Base-by-base conservation (phyloP, 176 grass and related monocot genomes). In the Hsuehochloa calcarea region DNA sequence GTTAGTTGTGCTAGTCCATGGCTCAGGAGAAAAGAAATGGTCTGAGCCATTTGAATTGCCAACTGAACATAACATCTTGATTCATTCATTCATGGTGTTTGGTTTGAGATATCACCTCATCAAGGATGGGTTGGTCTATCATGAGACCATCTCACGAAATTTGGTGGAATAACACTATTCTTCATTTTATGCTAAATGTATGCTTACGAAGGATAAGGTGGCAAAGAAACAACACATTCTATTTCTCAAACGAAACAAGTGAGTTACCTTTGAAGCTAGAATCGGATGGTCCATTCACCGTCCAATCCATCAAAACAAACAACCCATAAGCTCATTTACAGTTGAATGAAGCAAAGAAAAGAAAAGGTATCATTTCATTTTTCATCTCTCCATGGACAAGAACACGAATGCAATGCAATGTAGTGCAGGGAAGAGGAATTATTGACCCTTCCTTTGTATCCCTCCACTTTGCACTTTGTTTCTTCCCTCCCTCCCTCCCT, bases 391-490 rank as follows among this genome's bases (percentile, higher is more conserved):
- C 34, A 25, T 22, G n/a, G 31, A 60, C 63, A 75, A 13, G 81
- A 66, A 34, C 79, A 72, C 84, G 60, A 83, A 72, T 56, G 45
- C 72, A 64, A 72, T 56, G 55, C 72, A 64, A 20, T 10, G 83
- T 20, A 46, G 10, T 5, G 70, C 43, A n/a, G 26, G 37, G 68
- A 22, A 50, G 25, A 75, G 37, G 80, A 83, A 74, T 90, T 50
- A 19, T 22, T 20, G 6, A 55, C 3, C 78, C 25, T 8, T 25
- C 59, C 81, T 80, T 80, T 80, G 70, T 74, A 78, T 54, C 50
- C n/a, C 70, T 74, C 62, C 55, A 69, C 85, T 90, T 84, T 90
- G 58, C 43, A 40, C 70, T 84, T 29, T 76, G 46, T 84, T 76
- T n/a, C 55, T 10, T 20, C 61, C 56, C 70, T 79, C 81, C 80